Conservation (phyloP, 2,329 filamentous ascomycete species). For the Didymella pomorum region DNA sequence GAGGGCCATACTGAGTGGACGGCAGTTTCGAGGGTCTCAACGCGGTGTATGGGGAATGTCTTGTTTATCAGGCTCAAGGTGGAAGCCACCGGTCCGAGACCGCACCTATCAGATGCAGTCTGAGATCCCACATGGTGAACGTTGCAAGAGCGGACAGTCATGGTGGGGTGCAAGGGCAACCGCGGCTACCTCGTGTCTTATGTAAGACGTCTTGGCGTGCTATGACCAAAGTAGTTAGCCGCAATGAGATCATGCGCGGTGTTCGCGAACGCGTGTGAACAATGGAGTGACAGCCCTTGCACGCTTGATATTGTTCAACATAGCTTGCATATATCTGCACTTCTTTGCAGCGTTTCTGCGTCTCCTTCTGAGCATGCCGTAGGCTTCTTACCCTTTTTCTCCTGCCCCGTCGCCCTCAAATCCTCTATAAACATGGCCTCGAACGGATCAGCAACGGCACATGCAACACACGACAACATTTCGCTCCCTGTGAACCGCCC, state of each 20-base stretch:
- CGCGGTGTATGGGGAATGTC: neutral
- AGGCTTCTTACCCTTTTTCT: slow-evolving; percentile 9
- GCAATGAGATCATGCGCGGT: slow-evolving; percentile 5
- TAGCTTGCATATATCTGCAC: neutral
- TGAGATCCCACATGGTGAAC: neutral
- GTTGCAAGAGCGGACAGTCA: neutral
- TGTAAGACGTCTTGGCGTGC: neutral
- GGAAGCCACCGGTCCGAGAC: neutral
- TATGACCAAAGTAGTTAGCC: neutral
- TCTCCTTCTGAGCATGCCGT: slow-evolving; percentile 20
- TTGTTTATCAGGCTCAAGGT: neutral
- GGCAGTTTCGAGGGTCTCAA: neutral
- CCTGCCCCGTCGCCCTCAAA: slow-evolving; percentile 4
- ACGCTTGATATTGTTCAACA: slow-evolving; percentile 15
- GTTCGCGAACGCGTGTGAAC: slow-evolving; percentile 7
- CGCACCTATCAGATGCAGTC: slow-evolving; percentile 1
- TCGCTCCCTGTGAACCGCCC: slow-evolving; percentile 43
- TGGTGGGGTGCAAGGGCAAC: neutral
- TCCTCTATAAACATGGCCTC: slow-evolving; percentile 29
- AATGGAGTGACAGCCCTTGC: slow-evolving; percentile 15
- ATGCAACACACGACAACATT: slow-evolving; percentile 38
- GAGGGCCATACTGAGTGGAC: slow-evolving; percentile 28
- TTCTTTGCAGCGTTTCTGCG: neutral
- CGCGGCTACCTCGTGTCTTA: neutral
- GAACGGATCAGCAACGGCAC: slow-evolving; percentile 34